phyloP scores from a whole-genome alignment of 1,139 yeast genomes.

The Candida glucosophila region DNA sequence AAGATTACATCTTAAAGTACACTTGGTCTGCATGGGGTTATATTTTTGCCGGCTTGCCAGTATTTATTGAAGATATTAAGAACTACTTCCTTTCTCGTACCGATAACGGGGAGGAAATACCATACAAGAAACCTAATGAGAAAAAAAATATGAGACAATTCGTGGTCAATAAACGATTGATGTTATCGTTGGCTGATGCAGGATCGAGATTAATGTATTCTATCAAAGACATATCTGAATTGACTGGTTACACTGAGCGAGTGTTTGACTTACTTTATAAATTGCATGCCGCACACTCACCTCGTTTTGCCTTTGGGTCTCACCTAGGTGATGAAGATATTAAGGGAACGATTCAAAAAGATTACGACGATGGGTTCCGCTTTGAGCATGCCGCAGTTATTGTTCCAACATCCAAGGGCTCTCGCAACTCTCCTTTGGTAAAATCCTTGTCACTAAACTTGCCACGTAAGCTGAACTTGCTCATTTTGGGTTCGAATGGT shows the following conservation, averaged over 20 bases:
- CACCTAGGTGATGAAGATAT: conserved; percentile 47
- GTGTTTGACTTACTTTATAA: conserved; percentile 69
- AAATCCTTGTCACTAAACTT: conserved; percentile 54
- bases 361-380: conserved; percentile 64
- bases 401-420: conserved; percentile 46
- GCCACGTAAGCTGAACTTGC: conserved; percentile 58
- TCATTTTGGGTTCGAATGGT: conserved; percentile 83
- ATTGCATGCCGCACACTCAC: conserved; percentile 76
- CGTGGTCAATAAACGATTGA: conserved; percentile 80
- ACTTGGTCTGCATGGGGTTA: conserved; percentile 96
- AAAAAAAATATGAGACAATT: conserved; percentile 74
- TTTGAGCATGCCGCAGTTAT: conserved; percentile 78
- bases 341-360: conserved; percentile 73
- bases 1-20: conserved; percentile 81
- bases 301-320: conserved; percentile 55
- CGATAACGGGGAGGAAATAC: conserved; percentile 3
- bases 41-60: conserved; percentile 83
- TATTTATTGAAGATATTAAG: conserved; percentile 41
- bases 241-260: conserved; percentile 86
- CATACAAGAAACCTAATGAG: conserved; percentile 18
- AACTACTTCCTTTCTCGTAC: conserved; percentile 32
- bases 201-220: conserved; percentile 96
- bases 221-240: conserved; percentile 82
- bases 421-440: conserved; percentile 52
- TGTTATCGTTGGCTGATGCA: conserved; percentile 90